Conservation (phyloP, 495 filamentous ascomycete species). For the Amphirosellinia nigrospora region DNA sequence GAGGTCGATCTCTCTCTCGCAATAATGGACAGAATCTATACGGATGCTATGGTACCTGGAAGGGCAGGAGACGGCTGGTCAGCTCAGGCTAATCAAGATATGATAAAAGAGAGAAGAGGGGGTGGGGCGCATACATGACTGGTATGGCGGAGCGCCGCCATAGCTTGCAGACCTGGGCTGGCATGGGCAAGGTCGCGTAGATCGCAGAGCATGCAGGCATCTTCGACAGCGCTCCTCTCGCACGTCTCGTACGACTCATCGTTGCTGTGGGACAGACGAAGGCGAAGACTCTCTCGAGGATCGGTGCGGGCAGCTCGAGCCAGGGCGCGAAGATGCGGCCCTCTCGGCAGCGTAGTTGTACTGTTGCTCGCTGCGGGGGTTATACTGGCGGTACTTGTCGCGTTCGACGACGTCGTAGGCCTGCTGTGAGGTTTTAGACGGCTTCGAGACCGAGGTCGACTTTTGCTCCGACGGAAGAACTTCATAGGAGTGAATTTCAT, state of each 20-base stretch:
- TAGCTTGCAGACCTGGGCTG: conserved; percentile 68
- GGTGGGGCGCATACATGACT: conserved; percentile 61
- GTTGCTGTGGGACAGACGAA: conserved; percentile 78
- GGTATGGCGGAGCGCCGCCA: conserved; percentile 68
- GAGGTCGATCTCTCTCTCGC: conserved; percentile 80
- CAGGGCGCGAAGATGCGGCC: conserved; percentile 37
- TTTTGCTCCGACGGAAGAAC: conserved; percentile 50
- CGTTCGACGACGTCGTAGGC: conserved; percentile 32
- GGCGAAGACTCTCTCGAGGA: conserved; percentile 77
- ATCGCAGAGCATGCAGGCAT: conserved; percentile 95
- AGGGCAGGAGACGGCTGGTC: background rate
- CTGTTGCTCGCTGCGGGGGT: conserved; percentile 28
- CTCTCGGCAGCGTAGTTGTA: conserved; percentile 30
- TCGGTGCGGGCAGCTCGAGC: conserved; percentile 60
- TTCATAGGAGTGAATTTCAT: conserved; percentile 44
- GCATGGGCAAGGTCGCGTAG: conserved; percentile 87
- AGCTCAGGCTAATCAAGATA: background rate
- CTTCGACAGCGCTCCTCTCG: conserved; percentile 79
- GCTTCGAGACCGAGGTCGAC: conserved; percentile 32
- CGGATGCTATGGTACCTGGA: conserved; percentile 84
- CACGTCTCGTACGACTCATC: conserved; percentile 81
- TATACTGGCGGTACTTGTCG: conserved; percentile 37
- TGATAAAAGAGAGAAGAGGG: background rate
- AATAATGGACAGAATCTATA: conserved; percentile 95
- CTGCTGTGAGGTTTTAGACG: conserved; percentile 22